Evolutionary conservation across 2,329 filamentous ascomycete genomes (phyloP), one percentile per base, ranked within the genome.

Genomic region (Onygena corvina): DNA sequence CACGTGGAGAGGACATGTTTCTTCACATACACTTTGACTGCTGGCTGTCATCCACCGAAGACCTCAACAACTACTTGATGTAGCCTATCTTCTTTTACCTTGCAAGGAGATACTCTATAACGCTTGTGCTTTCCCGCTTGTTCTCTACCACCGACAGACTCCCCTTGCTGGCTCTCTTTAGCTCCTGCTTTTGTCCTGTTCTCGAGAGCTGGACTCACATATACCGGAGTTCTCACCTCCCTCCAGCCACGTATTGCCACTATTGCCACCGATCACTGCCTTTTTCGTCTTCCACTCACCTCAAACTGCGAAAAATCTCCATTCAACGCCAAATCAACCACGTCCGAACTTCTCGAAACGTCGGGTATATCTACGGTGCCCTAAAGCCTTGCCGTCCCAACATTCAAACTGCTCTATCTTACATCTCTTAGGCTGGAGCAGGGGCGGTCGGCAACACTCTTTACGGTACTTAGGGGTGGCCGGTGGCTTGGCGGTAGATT

Each of bases 261-360:
- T 27, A 42, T 27, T 42, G 38, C 38, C 38, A 42, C 38, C 27
- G 38, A 14, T 23, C 38, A 42, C 38, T 42, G 20, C 38, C 38
- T 8, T 42, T 42, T 42, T 42, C 38, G 38, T 29, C 38, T 27
- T 23, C 14, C 33, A 16, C 18, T 35, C 33, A 35, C 33, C 8
- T 12, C 36, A 42, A 42, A 42, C 11, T 25, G 25, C 38, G 38
- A 42, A 42, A 42, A 42, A n/a, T 42, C 21, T 23, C 36, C 36
- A 40, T 16, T 42, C 5, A 27, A 21, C 14, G n/a, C n/a, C n/a
- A 35, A 42, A n/a, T 8, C 21, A 23, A 42, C 38, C 3, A 42
- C 21, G 7, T 25, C 14, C 38, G 27, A 42, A 11, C 12, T 20
- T 12, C 18, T 25, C 38, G 11, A n/a, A 29, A 5, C 9, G n/a